phyloP scores from a whole-genome alignment of 768 basidiomycete species.

The Auricularia heimuer region DNA sequence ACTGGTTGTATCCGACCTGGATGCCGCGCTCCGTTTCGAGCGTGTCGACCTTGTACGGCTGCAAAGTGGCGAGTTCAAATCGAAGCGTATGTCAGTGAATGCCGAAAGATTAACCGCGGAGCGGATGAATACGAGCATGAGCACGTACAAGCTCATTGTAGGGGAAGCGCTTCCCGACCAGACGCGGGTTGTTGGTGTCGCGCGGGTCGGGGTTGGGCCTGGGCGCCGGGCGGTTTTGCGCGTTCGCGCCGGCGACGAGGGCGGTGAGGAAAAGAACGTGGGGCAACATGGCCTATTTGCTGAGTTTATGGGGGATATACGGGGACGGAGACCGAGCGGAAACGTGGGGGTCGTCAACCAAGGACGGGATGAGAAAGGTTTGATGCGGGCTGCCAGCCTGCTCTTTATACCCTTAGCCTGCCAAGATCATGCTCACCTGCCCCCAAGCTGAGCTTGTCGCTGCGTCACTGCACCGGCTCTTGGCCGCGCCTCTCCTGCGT shows the following conservation, averaged over 20 bases:
- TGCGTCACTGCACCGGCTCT: too few relatives aligned
- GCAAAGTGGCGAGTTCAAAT: background rate
- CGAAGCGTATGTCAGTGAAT: too few relatives aligned
- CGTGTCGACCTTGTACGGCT: slow-evolving; percentile 47
- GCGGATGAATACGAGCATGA: background rate
- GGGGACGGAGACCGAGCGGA: background rate
- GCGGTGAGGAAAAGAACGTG: background rate
- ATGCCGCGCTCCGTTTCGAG: slow-evolving; percentile 12
- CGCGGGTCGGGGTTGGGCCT: background rate
- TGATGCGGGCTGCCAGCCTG: too few relatives aligned
- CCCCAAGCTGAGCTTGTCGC: too few relatives aligned
- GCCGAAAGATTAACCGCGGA: background rate
- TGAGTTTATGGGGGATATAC: background rate
- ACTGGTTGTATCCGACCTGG: slow-evolving; percentile 30
- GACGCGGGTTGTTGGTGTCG: slow-evolving; percentile 1
- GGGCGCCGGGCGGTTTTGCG: background rate
- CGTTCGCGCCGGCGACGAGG: background rate
- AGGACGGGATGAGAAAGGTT: too few relatives aligned
- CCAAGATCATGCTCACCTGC: too few relatives aligned
- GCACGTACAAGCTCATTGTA: background rate
- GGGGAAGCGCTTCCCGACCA: background rate
- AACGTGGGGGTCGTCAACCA: too few relatives aligned
- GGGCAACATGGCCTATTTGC: background rate
- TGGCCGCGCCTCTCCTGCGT: too few relatives aligned
- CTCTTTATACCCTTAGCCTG: too few relatives aligned